Percentiles rank a stretch among this genome's conserved stretches.
Evolutionary conservation across 192 early-diverging fungal genomes (phyloP).

Genomic region (Coemansia sp.): DNA sequence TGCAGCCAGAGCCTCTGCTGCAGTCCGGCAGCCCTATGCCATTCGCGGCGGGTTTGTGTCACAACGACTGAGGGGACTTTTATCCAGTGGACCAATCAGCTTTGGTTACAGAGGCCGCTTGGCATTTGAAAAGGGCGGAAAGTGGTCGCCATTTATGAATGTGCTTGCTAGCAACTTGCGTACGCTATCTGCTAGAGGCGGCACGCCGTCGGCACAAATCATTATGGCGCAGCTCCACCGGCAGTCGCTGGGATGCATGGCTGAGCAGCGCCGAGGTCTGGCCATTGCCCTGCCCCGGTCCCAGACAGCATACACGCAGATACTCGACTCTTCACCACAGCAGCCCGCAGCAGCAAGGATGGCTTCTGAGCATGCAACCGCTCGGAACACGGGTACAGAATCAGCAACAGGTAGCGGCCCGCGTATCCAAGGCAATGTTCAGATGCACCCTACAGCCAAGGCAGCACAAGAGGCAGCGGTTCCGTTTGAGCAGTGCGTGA

Average conservation of each 20-base stretch:
- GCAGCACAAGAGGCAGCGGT: conserved; percentile 17
- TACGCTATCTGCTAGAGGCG: conserved; percentile 8
- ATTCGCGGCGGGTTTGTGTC: conserved; percentile 4
- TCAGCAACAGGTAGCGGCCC: not conserved
- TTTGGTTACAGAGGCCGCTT: conserved; percentile 10
- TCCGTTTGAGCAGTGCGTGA: conserved; percentile 28
- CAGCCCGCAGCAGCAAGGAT: conserved; percentile 1
- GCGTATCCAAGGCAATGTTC: not conserved
- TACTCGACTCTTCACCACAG: not conserved
- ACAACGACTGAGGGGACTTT: too few relatives aligned
- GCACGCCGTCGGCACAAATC: conserved; percentile 12
- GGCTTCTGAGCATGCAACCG: not conserved
- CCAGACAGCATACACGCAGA: not conserved
- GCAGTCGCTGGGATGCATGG: conserved; percentile 22
- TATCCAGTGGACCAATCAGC: not conserved
- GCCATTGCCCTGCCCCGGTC: conserved; percentile 15
- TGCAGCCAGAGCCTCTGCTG: not conserved
- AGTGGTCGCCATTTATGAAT: conserved; percentile 38
- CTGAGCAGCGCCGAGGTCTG: conserved; percentile 38
- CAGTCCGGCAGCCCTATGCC: conserved; percentile 5
- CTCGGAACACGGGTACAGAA: not conserved
- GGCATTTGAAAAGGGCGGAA: conserved; percentile 42
- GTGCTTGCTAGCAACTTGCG: conserved; percentile 20
- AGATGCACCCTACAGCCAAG: conserved; percentile 12
- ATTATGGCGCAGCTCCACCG: conserved; percentile 41